Conservation (phyloP, 129 eudicot species). For the Flaveria linearis region DNA sequence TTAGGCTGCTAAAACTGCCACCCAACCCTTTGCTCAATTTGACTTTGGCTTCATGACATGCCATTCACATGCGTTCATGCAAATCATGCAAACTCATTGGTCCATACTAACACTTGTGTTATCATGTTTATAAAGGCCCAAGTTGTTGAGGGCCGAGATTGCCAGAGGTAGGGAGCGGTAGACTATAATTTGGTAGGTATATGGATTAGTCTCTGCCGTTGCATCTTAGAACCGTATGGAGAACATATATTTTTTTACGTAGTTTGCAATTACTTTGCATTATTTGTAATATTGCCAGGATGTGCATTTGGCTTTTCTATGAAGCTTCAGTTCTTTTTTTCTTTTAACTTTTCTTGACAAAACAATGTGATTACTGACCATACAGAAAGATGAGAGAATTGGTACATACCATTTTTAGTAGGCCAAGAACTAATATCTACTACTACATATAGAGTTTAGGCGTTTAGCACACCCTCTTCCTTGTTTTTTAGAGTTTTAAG, state of each 20-base stretch:
- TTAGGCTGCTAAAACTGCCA: constrained; percentile 63
- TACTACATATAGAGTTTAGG: too few relatives aligned
- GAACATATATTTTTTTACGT: not conserved
- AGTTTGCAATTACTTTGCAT: constrained; percentile 1
- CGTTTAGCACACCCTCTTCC: too few relatives aligned
- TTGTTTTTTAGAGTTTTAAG: too few relatives aligned
- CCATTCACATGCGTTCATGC: constrained; percentile 1
- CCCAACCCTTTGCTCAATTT: constrained; percentile 41
- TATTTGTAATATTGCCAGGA: not conserved
- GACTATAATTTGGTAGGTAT: not conserved
- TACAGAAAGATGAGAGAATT: not conserved
- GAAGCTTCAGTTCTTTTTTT: too few relatives aligned
- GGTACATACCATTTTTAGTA: too few relatives aligned
- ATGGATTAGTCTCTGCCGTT: constrained; percentile 8
- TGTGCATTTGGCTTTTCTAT: not conserved
- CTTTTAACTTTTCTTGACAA: not conserved
- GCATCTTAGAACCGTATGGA: not conserved
- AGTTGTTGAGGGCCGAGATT: not conserved
- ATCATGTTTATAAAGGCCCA: not conserved
- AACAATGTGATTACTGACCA: not conserved
- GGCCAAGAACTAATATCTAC: too few relatives aligned
- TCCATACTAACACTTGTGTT: not conserved
- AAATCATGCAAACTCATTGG: constrained; percentile 1
- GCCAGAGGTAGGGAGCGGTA: not conserved
- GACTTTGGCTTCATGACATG: not conserved